Evolutionary conservation across 257 asterid genomes (phyloP).

Genomic region (Ilex aquifolium): DNA sequence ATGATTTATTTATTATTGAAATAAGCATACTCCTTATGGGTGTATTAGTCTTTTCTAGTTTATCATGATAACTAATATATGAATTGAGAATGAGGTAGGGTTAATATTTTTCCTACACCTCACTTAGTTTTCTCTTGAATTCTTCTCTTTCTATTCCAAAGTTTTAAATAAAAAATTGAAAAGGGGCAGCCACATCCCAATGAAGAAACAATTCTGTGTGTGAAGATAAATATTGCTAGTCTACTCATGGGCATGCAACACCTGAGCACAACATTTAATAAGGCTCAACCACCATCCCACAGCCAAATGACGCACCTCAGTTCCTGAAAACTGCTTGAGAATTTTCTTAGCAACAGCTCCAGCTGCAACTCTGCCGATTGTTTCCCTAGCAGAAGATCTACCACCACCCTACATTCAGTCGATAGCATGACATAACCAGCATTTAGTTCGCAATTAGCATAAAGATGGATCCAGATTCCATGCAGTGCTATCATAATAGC

Average conservation of each 20-base stretch:
- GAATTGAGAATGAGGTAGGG: too few species aligned
- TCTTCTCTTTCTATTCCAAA: too few species aligned
- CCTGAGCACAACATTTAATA: not conserved
- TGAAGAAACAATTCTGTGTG: too few species aligned
- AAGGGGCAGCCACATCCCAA: too few species aligned
- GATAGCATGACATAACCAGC: conserved; percentile 11
- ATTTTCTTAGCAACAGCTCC: conserved; percentile 99
- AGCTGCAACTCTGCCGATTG: conserved; percentile 97
- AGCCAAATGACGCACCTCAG: conserved; percentile 52
- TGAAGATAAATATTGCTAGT: conserved; percentile 1
- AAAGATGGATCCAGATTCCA: not conserved
- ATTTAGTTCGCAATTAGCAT: too few species aligned
- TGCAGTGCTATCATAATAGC: not conserved
- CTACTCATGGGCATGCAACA: not conserved
- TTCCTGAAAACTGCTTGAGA: conserved; percentile 61
- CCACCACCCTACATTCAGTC: conserved; percentile 80
- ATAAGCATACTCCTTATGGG: too few species aligned
- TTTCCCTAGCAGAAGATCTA: conserved; percentile 98
- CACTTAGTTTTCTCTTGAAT: too few species aligned
- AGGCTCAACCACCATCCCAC: conserved; percentile 3
- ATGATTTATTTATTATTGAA: too few species aligned
- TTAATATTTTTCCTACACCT: too few species aligned
- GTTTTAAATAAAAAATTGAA: too few species aligned
- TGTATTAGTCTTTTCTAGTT: too few species aligned
- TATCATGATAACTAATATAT: too few species aligned